A percentile compares a stretch with the other conserved stretches of the same genome.
These are phyloP conservation scores for Gossypium australe DNA, from an alignment of 345 rosid genomes.

Conservation along the genomic window DNA sequence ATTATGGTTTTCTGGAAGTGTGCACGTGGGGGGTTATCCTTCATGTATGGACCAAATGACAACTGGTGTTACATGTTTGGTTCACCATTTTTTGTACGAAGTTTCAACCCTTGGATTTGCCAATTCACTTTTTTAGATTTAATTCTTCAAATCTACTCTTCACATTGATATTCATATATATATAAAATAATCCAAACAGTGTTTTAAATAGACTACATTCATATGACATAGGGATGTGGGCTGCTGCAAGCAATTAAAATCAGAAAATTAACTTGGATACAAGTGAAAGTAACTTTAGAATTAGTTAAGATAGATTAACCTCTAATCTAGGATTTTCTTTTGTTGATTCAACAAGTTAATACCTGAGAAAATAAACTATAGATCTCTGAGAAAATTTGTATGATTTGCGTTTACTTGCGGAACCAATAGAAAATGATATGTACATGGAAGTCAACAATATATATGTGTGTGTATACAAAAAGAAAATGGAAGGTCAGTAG, in stretches of 20 bases:
- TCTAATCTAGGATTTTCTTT: background rate
- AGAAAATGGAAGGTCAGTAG: background rate
- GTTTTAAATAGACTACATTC: conserved; percentile 4
- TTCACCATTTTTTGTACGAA: conserved; percentile 9
- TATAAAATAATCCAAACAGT: background rate
- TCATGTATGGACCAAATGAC: conserved; percentile 9
- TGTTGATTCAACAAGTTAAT: background rate
- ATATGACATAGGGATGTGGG: conserved; percentile 5
- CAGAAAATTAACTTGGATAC: background rate
- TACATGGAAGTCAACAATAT: background rate
- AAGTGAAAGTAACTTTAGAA: background rate
- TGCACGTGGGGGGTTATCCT: conserved; percentile 14
- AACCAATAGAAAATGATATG: background rate
- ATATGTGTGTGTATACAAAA: background rate
- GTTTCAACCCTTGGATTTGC: conserved; percentile 11
- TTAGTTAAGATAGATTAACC: background rate
- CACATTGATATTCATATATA: background rate
- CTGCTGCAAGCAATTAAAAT: background rate
- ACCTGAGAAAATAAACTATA: background rate
- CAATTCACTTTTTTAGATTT: conserved; percentile 6
- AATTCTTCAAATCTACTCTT: conserved; percentile 12
- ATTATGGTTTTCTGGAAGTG: background rate
- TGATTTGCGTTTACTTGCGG: conserved; percentile 12
- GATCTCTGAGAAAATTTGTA: conserved; percentile 2
- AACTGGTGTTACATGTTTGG: conserved; percentile 12